A percentile compares a stretch with the other conserved stretches of the same genome.
Evolutionary conservation across 441 rosid genomes (phyloP).

Genomic region (Biscutella laevigata): DNA sequence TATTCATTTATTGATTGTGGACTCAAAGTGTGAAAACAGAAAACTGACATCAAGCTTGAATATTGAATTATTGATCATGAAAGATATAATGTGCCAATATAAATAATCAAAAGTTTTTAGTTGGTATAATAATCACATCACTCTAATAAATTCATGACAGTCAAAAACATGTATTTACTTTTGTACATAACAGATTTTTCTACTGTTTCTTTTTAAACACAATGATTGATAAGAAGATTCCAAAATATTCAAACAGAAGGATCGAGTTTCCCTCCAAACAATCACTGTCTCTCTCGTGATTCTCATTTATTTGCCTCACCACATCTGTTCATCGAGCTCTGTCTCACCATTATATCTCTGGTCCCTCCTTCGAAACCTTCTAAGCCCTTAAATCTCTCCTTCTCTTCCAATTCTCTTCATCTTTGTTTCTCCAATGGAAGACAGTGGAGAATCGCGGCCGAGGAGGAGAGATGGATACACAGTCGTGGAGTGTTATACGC

Average conservation of each 20-base stretch:
- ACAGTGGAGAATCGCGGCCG: conserved; percentile 13
- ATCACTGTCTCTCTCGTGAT: conserved; percentile 27
- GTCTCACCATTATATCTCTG: conserved; percentile 29
- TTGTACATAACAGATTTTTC: too few relatives aligned
- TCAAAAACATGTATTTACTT: too few relatives aligned
- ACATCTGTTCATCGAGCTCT: conserved; percentile 27
- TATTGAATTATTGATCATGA: too few relatives aligned
- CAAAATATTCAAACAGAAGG: conserved; percentile 12
- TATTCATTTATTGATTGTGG: too few relatives aligned
- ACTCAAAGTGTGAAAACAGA: too few relatives aligned
- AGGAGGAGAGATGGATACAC: conserved; percentile 22
- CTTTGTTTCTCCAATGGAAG: conserved; percentile 23
- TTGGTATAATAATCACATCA: too few relatives aligned
- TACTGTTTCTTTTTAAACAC: too few relatives aligned
- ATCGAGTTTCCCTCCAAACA: conserved; percentile 19
- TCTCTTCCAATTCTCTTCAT: not conserved
- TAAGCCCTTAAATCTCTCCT: conserved; percentile 12
- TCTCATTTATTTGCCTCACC: conserved; percentile 21
- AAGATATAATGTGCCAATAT: too few relatives aligned
- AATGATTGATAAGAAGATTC: too few relatives aligned
- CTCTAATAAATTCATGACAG: too few relatives aligned
- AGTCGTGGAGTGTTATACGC: conserved; percentile 26
- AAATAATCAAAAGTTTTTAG: too few relatives aligned
- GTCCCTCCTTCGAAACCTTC: conserved; percentile 19
- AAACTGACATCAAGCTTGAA: too few relatives aligned